These are phyloP conservation scores for Cytospora schulzeri DNA, from an alignment of 2,329 filamentous ascomycete species.

Conservation along the genomic window DNA sequence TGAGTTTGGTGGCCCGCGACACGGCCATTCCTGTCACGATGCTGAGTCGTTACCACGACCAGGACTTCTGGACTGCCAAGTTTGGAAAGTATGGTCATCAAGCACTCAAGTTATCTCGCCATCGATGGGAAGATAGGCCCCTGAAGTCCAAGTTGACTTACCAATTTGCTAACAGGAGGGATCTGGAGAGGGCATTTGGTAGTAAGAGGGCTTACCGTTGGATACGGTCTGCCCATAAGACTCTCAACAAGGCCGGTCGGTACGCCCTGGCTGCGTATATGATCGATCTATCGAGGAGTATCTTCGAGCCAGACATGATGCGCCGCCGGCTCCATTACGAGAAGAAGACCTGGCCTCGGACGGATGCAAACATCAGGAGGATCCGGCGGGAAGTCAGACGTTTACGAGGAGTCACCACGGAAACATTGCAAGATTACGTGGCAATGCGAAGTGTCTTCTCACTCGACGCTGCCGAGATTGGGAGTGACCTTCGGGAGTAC, in stretches of 20 bases:
- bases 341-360: neutral
- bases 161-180: neutral
- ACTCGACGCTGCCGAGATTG: neutral
- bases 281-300: neutral
- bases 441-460: neutral
- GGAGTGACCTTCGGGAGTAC: neutral
- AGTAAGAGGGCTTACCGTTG: neutral
- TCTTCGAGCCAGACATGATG: neutral
- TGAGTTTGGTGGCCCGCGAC: neutral
- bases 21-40: conserved; percentile 8
- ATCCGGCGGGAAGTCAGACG: neutral
- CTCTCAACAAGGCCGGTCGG: neutral
- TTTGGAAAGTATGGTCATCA: neutral
- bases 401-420: neutral
- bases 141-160: neutral
- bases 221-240: neutral
- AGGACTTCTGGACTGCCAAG: neutral
- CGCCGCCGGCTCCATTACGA: neutral
- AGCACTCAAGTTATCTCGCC: neutral
- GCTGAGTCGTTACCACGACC: conserved; percentile 1
- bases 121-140: neutral
- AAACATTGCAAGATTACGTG: neutral
- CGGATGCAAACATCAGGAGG: neutral
- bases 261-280: neutral
- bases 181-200: neutral